These are phyloP conservation scores for Litsea cubeba DNA, from an alignment of 164 flowering plant genomes.

Conservation along the genomic window DNA sequence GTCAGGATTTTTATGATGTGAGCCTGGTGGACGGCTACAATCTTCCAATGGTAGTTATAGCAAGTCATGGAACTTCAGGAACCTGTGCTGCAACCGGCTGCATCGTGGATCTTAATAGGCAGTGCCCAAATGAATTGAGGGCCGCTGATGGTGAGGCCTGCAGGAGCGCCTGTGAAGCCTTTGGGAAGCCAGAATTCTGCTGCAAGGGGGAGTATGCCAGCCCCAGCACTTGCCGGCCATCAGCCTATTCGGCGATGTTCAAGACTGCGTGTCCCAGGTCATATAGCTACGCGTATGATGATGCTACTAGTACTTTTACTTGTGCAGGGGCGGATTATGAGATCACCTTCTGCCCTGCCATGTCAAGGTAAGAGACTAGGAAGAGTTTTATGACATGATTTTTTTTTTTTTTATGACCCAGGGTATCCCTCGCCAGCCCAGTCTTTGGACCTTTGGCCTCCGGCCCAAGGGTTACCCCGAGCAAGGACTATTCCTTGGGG, in stretches of 20 bases:
- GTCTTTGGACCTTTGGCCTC: too few species aligned
- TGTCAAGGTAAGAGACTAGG: conserved; percentile 26
- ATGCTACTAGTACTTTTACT: conserved; percentile 62
- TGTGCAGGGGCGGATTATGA: conserved; percentile 55
- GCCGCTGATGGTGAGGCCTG: conserved; percentile 43
- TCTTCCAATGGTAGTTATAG: conserved; percentile 48
- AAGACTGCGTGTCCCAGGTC: conserved; percentile 59
- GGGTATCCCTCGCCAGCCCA: too few species aligned
- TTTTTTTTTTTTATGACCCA: too few species aligned
- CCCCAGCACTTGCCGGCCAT: conserved; percentile 53
- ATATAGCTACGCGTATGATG: conserved; percentile 68
- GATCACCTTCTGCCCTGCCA: conserved; percentile 60
- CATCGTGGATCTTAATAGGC: conserved; percentile 38
- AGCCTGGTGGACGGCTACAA: conserved; percentile 81
- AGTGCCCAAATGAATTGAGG: conserved; percentile 34
- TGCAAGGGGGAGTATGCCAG: conserved; percentile 54
- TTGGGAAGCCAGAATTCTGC: conserved; percentile 53
- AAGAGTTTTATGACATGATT: too few species aligned
- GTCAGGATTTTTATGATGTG: conserved; percentile 66
- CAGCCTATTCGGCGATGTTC: conserved; percentile 49
- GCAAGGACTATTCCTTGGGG: too few species aligned
- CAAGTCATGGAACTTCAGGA: conserved; percentile 41
- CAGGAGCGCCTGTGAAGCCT: conserved; percentile 72
- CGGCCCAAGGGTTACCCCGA: too few species aligned
- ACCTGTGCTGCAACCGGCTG: conserved; percentile 53